Evolutionary conservation across 345 rosid species (phyloP), one percentile per base, ranked within the genome.

Genomic region (Lagerstroemia speciosa): DNA sequence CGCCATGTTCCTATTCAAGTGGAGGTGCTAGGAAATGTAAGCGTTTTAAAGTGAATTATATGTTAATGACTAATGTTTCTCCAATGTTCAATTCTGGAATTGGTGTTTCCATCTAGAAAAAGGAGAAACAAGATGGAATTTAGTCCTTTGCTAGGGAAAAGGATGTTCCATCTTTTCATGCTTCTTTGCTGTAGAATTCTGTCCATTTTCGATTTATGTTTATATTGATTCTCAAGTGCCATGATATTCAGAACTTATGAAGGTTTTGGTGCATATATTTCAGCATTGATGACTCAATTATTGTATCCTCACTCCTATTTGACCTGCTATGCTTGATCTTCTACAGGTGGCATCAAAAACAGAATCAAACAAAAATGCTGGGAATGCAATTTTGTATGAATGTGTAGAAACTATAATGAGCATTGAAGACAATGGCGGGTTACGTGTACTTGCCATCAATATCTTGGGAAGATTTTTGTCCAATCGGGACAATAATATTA

Each of bases 321-420:
- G 37, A 57, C 74, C 73, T 73, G 60, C 69, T 66, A 46, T 66
- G 9, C 29, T 82, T 37, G 60, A 16, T 31, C 31, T 72, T 69
- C 52, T 29, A 50, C 63, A 94, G 99, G 99, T 94, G 84, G 99
- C 99, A 66, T 89, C 99, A 72, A 94, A 89, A 88, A 92, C 97
- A 6, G 98, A 94, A 77, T 84, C 99, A 71, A 91, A 94, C 79
- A 94, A 92, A 83, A 94, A 94, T 82, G 96, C 98, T 20, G 99
- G 99, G 71, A 91, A 91, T 82, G 99, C 99, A 27, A 91, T 94
- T 81, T 84, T 94, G 31, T 94, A 94, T 78, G 96, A 94, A 77
- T 94, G 97, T 79, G 99, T 94, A 74, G 96, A 87, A 73, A 94
- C 99, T 69, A 94, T 94, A 68, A 88, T 92, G 98, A 91, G 98